These are phyloP conservation scores for Ustulina deusta DNA, from an alignment of 2,329 filamentous ascomycete species.

Conservation along the genomic window DNA sequence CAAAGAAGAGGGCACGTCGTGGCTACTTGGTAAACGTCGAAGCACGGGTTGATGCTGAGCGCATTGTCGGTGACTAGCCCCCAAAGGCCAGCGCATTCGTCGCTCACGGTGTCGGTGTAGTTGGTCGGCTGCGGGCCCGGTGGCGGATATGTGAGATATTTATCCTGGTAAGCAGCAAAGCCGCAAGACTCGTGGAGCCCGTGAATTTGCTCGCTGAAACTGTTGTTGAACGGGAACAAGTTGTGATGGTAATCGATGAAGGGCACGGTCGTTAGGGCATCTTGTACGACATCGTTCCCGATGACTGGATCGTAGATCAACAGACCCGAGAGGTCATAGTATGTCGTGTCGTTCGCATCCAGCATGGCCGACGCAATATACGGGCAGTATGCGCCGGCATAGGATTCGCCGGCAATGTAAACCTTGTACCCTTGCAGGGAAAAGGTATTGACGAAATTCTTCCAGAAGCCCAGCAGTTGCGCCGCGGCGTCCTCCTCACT, in stretches of 20 bases:
- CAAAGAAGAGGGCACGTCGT: conserved; percentile 75
- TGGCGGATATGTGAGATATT: conserved; percentile 72
- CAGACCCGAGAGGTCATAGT: conserved; percentile 64
- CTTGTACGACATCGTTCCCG: conserved; percentile 60
- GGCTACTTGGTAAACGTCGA: conserved; percentile 75
- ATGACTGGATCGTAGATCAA: conserved; percentile 76
- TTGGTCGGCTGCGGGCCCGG: conserved; percentile 65
- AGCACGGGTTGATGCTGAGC: conserved; percentile 72
- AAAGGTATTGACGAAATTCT: conserved; percentile 67
- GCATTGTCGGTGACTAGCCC: conserved; percentile 63
- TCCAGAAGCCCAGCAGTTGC: conserved; percentile 82
- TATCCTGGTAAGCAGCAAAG: conserved; percentile 66
- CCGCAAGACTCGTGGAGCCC: conserved; percentile 64
- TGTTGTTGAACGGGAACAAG: conserved; percentile 69
- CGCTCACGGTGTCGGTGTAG: conserved; percentile 56
- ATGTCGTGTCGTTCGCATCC: conserved; percentile 58
- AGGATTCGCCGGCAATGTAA: conserved; percentile 67
- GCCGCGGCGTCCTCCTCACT: conserved; percentile 74
- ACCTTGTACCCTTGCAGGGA: conserved; percentile 64
- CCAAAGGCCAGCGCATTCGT: conserved; percentile 66
- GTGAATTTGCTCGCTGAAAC: conserved; percentile 66
- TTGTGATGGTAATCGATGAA: conserved; percentile 67
- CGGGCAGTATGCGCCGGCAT: conserved; percentile 66
- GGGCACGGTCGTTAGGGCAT: conserved; percentile 61
- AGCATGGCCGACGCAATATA: conserved; percentile 68